A percentile compares a stretch with the other conserved stretches of the same genome.
phyloP scores from a whole-genome alignment of 495 filamentous ascomycete species.

The Trichoderma asperelloides region DNA sequence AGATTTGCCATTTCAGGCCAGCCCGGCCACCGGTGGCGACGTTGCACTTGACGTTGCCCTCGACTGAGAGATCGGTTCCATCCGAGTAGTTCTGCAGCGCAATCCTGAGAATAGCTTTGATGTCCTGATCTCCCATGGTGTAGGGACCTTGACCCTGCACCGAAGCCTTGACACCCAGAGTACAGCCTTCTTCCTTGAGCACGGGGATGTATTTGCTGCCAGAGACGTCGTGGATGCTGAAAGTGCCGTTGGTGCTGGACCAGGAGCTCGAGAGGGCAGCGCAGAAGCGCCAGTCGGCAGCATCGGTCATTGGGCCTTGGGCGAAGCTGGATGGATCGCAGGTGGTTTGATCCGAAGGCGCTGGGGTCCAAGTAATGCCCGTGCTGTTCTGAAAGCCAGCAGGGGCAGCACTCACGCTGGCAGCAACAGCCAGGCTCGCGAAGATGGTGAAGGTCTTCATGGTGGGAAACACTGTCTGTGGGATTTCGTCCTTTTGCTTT shows the following conservation, averaged over 20 bases:
- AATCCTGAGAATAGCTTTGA: not conserved
- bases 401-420: not conserved
- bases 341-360: not conserved
- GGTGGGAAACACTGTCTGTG: not conserved
- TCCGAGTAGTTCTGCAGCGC: not conserved
- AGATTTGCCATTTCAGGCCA: not conserved
- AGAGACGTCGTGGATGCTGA: not conserved
- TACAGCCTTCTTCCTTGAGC: not conserved
- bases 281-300: slow-evolving; percentile 3
- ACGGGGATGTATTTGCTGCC: not conserved
- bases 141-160: not conserved
- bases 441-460: not conserved
- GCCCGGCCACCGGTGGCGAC: not conserved
- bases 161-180: not conserved
- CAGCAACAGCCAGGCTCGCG: not conserved
- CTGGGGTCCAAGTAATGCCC: not conserved
- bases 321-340: not conserved
- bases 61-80: not conserved
- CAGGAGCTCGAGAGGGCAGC: not conserved
- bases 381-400: not conserved
- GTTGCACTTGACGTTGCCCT: not conserved
- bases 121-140: not conserved
- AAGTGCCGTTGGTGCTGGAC: not conserved
- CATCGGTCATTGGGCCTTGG: not conserved
- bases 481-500: not conserved